Evolutionary conservation across 2,329 filamentous ascomycete species (phyloP).

Genomic region (Tolypocladium pustulatum): DNA sequence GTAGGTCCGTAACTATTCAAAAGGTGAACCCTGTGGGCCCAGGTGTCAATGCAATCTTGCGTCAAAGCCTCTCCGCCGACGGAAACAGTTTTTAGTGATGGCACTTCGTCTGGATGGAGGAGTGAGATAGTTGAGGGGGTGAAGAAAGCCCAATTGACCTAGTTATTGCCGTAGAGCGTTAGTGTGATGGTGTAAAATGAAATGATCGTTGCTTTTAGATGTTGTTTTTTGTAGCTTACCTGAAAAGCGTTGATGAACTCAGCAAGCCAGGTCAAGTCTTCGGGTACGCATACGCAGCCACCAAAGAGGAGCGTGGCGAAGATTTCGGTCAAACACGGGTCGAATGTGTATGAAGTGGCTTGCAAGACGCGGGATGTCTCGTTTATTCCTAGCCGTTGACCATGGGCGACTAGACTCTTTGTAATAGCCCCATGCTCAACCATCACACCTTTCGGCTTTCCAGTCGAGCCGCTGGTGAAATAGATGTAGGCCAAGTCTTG

Average conservation of each 20-base stretch:
- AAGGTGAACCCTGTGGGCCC: background rate
- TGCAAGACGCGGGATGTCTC: background rate
- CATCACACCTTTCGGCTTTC: background rate
- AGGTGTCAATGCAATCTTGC: background rate
- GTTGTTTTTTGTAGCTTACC: background rate
- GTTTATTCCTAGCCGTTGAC: background rate
- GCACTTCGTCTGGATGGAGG: background rate
- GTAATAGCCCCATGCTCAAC: background rate
- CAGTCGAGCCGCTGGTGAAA: background rate
- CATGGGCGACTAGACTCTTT: background rate
- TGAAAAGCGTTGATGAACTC: background rate
- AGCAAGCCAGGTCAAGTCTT: background rate
- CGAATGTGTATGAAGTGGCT: background rate
- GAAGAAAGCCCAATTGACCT: background rate
- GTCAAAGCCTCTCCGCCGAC: background rate
- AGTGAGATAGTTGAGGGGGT: background rate
- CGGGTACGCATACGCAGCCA: background rate
- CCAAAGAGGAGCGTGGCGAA: background rate
- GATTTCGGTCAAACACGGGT: background rate
- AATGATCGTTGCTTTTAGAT: too few relatives aligned
- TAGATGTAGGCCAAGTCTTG: background rate
- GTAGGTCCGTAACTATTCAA: background rate
- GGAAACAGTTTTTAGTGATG: background rate
- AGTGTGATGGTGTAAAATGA: background rate
- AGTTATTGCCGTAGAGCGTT: background rate